These are phyloP conservation scores for Pleurostoma richardsiae DNA, from an alignment of 2,329 filamentous ascomycete species.

Conservation along the genomic window DNA sequence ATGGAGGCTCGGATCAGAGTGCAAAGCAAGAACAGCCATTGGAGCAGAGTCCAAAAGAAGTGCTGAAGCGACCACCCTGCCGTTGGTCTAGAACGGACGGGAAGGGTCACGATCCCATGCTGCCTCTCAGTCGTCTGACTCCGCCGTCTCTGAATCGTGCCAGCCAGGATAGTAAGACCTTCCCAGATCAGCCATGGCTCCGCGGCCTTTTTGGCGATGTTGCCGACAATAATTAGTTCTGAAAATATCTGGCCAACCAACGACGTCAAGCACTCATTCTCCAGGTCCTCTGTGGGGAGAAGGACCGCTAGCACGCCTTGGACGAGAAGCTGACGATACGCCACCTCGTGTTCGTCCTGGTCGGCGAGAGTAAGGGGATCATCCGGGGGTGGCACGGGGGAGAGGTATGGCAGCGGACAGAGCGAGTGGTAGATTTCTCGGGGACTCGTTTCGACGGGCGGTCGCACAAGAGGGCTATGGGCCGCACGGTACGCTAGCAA, in stretches of 20 bases:
- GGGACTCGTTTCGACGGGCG: constrained; percentile 56
- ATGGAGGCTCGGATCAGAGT: constrained; percentile 62
- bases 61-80: constrained; percentile 33
- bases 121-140: constrained; percentile 3
- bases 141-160: constrained; percentile 24
- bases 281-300: constrained; percentile 85
- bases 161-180: constrained; percentile 67
- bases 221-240: constrained; percentile 82
- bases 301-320: constrained; percentile 77
- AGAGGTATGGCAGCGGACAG: constrained; percentile 74
- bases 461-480: constrained; percentile 49
- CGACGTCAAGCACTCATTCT: constrained; percentile 78
- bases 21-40: constrained; percentile 50
- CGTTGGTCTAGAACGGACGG: not conserved
- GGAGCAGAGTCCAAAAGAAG: constrained; percentile 52
- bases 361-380: constrained; percentile 45
- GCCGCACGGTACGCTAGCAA: constrained; percentile 67
- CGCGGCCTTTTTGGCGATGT: constrained; percentile 72
- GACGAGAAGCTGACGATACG: constrained; percentile 85
- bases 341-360: constrained; percentile 72
- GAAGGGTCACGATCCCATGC: constrained; percentile 3
- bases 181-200: constrained; percentile 91
- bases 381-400: constrained; percentile 62
- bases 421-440: constrained; percentile 78
- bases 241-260: constrained; percentile 84